Evolutionary conservation across 2,329 filamentous ascomycete species (phyloP), one percentile per base, ranked within the genome.

Genomic region (Colletotrichum liriopes): DNA sequence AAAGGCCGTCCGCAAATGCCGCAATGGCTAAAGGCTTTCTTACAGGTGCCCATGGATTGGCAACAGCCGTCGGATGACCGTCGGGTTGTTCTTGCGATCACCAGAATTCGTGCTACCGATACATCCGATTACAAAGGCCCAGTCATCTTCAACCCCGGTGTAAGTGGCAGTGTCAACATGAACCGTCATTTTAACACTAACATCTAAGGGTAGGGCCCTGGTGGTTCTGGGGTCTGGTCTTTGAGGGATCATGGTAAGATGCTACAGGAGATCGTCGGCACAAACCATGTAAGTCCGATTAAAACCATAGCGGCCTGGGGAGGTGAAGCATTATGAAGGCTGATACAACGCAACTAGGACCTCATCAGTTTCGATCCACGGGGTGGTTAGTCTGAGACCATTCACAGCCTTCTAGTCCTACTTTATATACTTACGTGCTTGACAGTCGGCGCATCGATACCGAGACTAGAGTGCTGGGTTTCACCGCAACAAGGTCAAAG

Each of bases 351-450:
- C 23, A 26, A 26, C 23, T n/a, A 84, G 79, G 86, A 89, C 59
- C 81, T 89, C 2, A 82, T 89, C 67, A 83, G 84, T 52, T 88
- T 86, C 64, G 86, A 89, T 62, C 86, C 86, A 1, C 82, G 87
- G 29, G 87, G 87, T 26, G 78, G 83, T 81, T 69, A 74, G 79
- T 75, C n/a, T 9, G 20, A 37, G 14, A 5, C 32, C 12, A 14
- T 26, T 20, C n/a, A 11, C 39, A 1, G 14, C 8, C 26, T 2
- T 4, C 16, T 5, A 26, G 12, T n/a, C 20, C 18, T 41, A 12
- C 23, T 29, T 32, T 12, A n/a, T 45, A 26, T 35, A 64, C 3
- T 51, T 5, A 8, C 59, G 68, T 9, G 16, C 14, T 32, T 1
- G 14, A 2, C 18, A 79, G 82, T 89, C 32, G 86, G 87, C 5